These are phyloP conservation scores for Boletellus deceptivus DNA, from an alignment of 1,284 basidiomycete genomes.

Conservation along the genomic window DNA sequence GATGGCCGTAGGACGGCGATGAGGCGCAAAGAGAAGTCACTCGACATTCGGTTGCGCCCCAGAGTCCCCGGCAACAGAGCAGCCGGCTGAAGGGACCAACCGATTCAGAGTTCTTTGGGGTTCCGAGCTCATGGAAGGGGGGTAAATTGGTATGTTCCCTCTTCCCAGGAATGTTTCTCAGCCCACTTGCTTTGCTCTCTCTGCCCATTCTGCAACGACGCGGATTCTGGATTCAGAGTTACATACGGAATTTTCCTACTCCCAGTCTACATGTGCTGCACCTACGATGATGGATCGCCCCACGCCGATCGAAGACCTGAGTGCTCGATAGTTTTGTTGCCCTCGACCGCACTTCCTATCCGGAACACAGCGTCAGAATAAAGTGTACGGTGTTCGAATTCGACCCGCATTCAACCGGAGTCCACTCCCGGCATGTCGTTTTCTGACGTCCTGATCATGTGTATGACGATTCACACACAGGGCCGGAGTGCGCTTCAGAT, in stretches of 20 bases:
- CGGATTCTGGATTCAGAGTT: constrained; percentile 1
- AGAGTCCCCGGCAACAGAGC: too few relatives aligned
- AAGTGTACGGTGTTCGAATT: constrained; percentile 37
- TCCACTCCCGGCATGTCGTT: constrained; percentile 14
- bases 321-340: constrained; percentile 40
- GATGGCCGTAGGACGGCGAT: too few relatives aligned
- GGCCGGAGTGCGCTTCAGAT: constrained; percentile 9
- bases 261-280: constrained; percentile 4
- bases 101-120: too few relatives aligned
- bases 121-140: too few relatives aligned
- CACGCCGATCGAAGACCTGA: constrained; percentile 28
- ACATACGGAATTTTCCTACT: not conserved
- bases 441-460: not conserved
- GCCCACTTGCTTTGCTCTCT: constrained; percentile 3
- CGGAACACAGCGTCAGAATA: constrained; percentile 48
- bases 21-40: too few relatives aligned
- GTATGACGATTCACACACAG: not conserved
- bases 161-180: constrained; percentile 3
- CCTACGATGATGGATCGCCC: constrained; percentile 16
- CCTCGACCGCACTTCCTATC: constrained; percentile 40
- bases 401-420: constrained; percentile 17
- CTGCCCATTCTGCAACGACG: not conserved
- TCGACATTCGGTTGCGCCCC: too few relatives aligned
- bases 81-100: too few relatives aligned
- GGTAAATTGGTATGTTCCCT: not conserved